phyloP scores from a whole-genome alignment of 495 filamentous ascomycete genomes.

The Hypoxylon subgilvum region DNA sequence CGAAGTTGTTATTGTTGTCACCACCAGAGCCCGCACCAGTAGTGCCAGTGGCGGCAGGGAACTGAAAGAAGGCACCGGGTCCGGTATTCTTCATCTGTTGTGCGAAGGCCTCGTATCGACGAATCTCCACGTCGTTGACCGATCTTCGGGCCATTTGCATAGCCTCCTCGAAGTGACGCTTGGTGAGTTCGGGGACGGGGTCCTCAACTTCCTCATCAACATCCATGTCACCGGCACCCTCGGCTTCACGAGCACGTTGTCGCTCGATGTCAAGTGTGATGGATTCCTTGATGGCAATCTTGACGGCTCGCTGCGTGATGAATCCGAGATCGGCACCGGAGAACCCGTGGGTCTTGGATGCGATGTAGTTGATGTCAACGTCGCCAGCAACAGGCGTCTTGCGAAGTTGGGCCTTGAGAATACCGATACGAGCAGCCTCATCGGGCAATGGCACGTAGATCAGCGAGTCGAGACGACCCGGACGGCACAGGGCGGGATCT shows the following conservation, averaged over 20 bases:
- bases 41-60: conserved; percentile 67
- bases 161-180: conserved; percentile 97
- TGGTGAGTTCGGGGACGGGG: conserved; percentile 94
- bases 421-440: conserved; percentile 81
- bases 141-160: conserved; percentile 93
- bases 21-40: conserved; percentile 60
- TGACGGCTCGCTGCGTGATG: conserved; percentile 97
- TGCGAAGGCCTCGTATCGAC: conserved; percentile 96
- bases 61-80: conserved; percentile 94
- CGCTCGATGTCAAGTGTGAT: conserved; percentile 88
- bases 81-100: conserved; percentile 98
- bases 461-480: conserved; percentile 95
- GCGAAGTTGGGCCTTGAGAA: conserved; percentile 94
- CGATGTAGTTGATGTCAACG: conserved; percentile 88
- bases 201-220: conserved; percentile 85
- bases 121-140: conserved; percentile 94
- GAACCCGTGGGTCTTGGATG: conserved; percentile 97
- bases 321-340: conserved; percentile 99
- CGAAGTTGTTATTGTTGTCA: conserved; percentile 57
- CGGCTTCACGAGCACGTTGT: conserved; percentile 83
- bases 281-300: conserved; percentile 98
- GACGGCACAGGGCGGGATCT: conserved; percentile 95
- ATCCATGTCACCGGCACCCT: conserved; percentile 79
- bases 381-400: conserved; percentile 93
- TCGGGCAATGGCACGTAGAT: conserved; percentile 98